phyloP scores from a whole-genome alignment of 805 yeast genomes.

The Myxozyma vanderwaltii region DNA sequence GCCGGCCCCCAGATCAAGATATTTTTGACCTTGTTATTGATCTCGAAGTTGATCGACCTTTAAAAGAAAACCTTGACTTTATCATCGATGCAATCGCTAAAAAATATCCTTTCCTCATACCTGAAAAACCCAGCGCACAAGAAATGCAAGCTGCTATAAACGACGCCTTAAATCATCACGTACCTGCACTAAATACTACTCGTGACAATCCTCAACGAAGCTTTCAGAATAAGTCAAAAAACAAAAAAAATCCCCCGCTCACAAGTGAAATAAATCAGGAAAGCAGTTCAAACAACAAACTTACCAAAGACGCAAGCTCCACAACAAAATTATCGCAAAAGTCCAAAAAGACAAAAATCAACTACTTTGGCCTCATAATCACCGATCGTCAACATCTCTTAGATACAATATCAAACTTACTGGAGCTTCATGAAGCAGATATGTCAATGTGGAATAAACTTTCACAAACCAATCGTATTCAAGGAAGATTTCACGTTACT shows the following conservation, averaged over 20 bases:
- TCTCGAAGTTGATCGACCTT: constrained; percentile 54
- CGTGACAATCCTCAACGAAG: not conserved
- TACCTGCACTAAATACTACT: constrained; percentile 48
- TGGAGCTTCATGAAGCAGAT: constrained; percentile 21
- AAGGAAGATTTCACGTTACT: constrained; percentile 66
- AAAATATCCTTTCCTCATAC: constrained; percentile 51
- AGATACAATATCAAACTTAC: constrained; percentile 16
- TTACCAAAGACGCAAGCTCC: no score
- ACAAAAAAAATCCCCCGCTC: not conserved
- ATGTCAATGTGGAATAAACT: constrained; percentile 29
- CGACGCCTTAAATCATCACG: constrained; percentile 55
- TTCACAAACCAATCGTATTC: constrained; percentile 46
- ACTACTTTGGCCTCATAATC: constrained; percentile 20
- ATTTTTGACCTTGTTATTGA: constrained; percentile 67
- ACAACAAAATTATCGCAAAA: no score
- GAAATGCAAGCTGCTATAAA: constrained; percentile 52
- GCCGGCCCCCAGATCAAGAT: constrained; percentile 56
- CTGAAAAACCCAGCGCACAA: constrained; percentile 47
- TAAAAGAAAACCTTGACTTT: constrained; percentile 52
- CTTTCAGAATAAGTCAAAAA: constrained; percentile 1
- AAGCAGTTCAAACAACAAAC: no score
- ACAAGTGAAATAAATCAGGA: no score
- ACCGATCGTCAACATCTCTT: constrained; percentile 5
- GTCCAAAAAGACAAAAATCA: constrained; percentile 1
- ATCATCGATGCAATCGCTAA: constrained; percentile 48